A percentile compares a stretch with the other conserved stretches of the same genome.
These are phyloP conservation scores for Pachysolen tannophilus DNA, from an alignment of 805 yeast species.

Conservation along the genomic window DNA sequence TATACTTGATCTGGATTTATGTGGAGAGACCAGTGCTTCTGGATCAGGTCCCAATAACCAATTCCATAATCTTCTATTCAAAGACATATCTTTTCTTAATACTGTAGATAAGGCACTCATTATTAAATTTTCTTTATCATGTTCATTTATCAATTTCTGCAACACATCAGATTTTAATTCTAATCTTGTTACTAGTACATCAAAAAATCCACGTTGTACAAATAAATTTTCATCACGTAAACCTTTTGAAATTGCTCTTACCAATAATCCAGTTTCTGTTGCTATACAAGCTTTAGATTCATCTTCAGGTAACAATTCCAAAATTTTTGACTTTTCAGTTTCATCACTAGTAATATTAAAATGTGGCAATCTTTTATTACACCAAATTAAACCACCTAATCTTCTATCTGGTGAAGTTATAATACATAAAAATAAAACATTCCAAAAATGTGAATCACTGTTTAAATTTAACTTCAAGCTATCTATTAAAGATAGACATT, in stretches of 20 bases:
- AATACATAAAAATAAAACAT: constrained; percentile 63
- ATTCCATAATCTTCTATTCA: constrained; percentile 88
- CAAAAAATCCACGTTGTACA: constrained; percentile 85
- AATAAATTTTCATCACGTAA: constrained; percentile 59
- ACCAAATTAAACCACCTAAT: constrained; percentile 78
- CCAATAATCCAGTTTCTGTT: constrained; percentile 74
- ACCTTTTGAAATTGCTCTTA: constrained; percentile 68
- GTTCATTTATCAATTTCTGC: constrained; percentile 33
- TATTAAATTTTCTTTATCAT: constrained; percentile 52
- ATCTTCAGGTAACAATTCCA: constrained; percentile 21
- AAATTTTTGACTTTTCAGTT: constrained; percentile 15
- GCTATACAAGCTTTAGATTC: constrained; percentile 55
- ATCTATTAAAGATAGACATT: constrained; percentile 54
- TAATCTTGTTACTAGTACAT: constrained; percentile 60
- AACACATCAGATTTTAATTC: constrained; percentile 57
- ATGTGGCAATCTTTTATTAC: constrained; percentile 59
- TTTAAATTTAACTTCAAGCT: constrained; percentile 44
- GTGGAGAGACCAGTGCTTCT: constrained; percentile 9
- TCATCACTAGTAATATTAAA: constrained; percentile 24
- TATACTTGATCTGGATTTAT: too few relatives aligned
- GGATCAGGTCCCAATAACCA: constrained; percentile 86
- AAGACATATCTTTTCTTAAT: constrained; percentile 82
- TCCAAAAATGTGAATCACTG: constrained; percentile 83
- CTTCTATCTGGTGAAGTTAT: constrained; percentile 74
- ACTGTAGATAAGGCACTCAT: constrained; percentile 62